Conservation (phyloP, 2,329 filamentous ascomycete genomes). For the Pseudomassariella vexata region DNA sequence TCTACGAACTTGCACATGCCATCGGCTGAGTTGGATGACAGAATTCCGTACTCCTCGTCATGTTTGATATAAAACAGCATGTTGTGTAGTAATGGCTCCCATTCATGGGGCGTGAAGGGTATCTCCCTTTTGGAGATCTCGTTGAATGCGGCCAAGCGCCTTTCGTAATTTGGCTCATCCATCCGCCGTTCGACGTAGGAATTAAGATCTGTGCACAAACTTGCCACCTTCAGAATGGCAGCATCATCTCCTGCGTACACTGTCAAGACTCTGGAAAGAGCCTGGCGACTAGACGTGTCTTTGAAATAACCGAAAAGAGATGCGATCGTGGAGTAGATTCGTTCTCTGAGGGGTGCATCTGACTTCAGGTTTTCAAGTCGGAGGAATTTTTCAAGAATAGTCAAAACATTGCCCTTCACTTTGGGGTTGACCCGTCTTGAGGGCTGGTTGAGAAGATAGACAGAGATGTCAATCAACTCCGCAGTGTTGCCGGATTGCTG, state of each 20-base stretch:
- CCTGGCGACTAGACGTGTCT: conserved; percentile 68
- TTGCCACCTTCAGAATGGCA: conserved; percentile 56
- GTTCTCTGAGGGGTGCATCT: conserved; percentile 51
- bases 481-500: conserved; percentile 62
- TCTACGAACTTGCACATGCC: conserved; percentile 74
- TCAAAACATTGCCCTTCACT: conserved; percentile 74
- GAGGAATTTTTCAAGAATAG: conserved; percentile 77
- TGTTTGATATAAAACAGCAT: conserved; percentile 81
- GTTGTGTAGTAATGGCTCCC: conserved; percentile 85
- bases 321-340: conserved; percentile 68
- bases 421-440: conserved; percentile 74
- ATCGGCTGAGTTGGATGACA: conserved; percentile 74
- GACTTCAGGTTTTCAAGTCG: conserved; percentile 54
- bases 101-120: conserved; percentile 64
- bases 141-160: conserved; percentile 71
- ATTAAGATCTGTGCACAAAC: conserved; percentile 74
- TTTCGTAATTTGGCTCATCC: conserved; percentile 84
- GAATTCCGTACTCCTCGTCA: conserved; percentile 81
- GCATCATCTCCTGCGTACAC: conserved; percentile 63
- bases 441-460: conserved; percentile 80
- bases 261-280: conserved; percentile 66
- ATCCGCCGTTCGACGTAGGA: conserved; percentile 67
- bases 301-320: conserved; percentile 88
- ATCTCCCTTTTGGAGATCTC: conserved; percentile 59
- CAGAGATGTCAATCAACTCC: conserved; percentile 74